phyloP scores from a whole-genome alignment of 202 grass and related monocot genomes.

The Hordeum pubiflorum region DNA sequence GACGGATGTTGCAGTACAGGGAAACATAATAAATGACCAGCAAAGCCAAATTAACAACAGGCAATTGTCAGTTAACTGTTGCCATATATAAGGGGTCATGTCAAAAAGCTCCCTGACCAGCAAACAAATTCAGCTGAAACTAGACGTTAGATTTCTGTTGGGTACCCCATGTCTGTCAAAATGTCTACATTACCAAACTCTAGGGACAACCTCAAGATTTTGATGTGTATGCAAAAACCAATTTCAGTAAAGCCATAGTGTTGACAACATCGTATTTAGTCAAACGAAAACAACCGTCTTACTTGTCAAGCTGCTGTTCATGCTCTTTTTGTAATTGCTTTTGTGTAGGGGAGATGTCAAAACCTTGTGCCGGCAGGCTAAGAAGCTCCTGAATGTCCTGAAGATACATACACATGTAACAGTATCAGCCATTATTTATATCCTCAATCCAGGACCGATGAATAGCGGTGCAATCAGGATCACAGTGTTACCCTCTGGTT shows the following conservation, averaged over 20 bases:
- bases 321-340: conserved; percentile 48
- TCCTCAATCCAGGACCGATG: background rate
- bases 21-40: background rate
- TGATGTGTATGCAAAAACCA: background rate
- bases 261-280: background rate
- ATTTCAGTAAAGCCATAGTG: background rate
- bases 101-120: background rate
- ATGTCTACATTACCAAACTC: background rate
- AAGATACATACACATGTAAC: background rate
- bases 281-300: background rate
- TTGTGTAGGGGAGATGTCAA: conserved; percentile 50
- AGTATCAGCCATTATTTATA: background rate
- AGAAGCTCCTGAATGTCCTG: conserved; percentile 49
- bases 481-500: conserved; percentile 51
- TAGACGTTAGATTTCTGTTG: background rate
- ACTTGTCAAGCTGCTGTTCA: conserved; percentile 36
- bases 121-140: background rate
- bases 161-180: background rate
- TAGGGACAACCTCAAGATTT: background rate
- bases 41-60: background rate
- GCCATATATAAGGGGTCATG: background rate
- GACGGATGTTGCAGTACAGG: background rate
- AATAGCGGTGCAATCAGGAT: background rate
- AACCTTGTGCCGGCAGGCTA: conserved; percentile 45
- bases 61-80: background rate